A percentile compares a stretch with the other conserved stretches of the same genome.
These are phyloP conservation scores for Madurella fahalii DNA, from an alignment of 2,329 filamentous ascomycete genomes.

Conservation along the genomic window DNA sequence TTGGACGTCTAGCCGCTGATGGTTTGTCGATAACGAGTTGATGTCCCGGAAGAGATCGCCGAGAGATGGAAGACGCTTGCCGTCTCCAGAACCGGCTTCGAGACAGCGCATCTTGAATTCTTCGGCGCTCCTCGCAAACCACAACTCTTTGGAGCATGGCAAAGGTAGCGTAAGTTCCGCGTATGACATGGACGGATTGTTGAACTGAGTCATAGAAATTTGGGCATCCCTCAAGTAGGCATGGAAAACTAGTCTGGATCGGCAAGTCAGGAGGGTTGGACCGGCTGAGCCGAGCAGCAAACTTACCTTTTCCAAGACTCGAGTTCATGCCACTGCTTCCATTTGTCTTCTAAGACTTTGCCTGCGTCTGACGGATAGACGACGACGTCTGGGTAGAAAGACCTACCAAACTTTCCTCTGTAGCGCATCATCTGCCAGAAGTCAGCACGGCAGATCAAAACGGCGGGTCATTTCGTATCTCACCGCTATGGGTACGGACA, in stretches of 20 bases:
- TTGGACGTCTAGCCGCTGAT: slow-evolving; percentile 51
- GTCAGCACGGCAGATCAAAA: slow-evolving; percentile 19
- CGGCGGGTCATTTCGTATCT: neutral
- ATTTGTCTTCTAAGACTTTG: slow-evolving; percentile 57
- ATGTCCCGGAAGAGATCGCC: slow-evolving; percentile 56
- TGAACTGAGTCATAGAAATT: slow-evolving; percentile 62
- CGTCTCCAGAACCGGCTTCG: slow-evolving; percentile 35
- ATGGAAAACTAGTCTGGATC: slow-evolving; percentile 55
- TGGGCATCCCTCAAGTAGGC: slow-evolving; percentile 63
- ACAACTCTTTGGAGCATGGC: slow-evolving; percentile 58
- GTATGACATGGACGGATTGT: slow-evolving; percentile 63
- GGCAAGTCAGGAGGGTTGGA: neutral
- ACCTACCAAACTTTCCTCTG: slow-evolving; percentile 55
- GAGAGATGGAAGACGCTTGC: slow-evolving; percentile 45
- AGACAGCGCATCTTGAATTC: slow-evolving; percentile 63
- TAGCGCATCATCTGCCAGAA: slow-evolving; percentile 47
- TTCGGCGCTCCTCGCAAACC: slow-evolving; percentile 59
- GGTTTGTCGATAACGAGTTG: slow-evolving; percentile 46
- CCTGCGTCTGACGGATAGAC: slow-evolving; percentile 53
- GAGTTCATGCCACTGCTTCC: slow-evolving; percentile 59
- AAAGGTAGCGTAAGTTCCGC: slow-evolving; percentile 64
- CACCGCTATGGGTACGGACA: slow-evolving; percentile 27
- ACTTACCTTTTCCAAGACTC: slow-evolving; percentile 62
- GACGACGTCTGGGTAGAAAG: slow-evolving; percentile 48
- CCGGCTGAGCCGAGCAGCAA: too few relatives aligned